phyloP scores from a whole-genome alignment of 805 yeast species.

The Ogataea zsoltii region DNA sequence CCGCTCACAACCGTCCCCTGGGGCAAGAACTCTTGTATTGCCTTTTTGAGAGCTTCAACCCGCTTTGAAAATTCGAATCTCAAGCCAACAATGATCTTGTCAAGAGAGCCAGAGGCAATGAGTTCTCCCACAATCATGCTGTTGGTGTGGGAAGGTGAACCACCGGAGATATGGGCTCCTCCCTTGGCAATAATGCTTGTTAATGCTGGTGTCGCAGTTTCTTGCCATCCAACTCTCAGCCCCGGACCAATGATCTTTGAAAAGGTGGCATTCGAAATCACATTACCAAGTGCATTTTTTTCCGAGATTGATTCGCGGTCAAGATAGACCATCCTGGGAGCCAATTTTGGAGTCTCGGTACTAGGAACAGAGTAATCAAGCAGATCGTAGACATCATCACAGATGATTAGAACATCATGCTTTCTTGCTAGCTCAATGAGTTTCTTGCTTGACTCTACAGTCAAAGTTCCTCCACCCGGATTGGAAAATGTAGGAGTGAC shows the following conservation, averaged over 20 bases:
- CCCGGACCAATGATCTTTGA: constrained; percentile 86
- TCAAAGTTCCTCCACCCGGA: constrained; percentile 72
- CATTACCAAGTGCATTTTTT: constrained; percentile 55
- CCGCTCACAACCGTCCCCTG: constrained; percentile 52
- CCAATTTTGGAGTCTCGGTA: constrained; percentile 8
- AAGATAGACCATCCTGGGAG: constrained; percentile 52
- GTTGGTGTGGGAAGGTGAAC: constrained; percentile 77
- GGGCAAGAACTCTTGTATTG: constrained; percentile 53
- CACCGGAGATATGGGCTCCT: constrained; percentile 83
- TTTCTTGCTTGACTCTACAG: constrained; percentile 47
- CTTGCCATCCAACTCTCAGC: constrained; percentile 82
- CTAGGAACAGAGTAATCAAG: constrained; percentile 47
- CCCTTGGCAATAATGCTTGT: constrained; percentile 62
- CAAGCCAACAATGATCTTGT: constrained; percentile 45
- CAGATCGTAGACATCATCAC: constrained; percentile 84
- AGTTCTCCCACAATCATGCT: constrained; percentile 66
- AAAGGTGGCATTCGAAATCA: constrained; percentile 74
- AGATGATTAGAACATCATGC: constrained; percentile 68
- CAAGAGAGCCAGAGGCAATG: constrained; percentile 51
- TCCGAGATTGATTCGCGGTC: constrained; percentile 54
- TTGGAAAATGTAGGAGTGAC: constrained; percentile 78
- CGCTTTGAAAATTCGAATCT: constrained; percentile 49
- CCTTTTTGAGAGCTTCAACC: constrained; percentile 38
- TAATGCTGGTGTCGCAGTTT: constrained; percentile 55
- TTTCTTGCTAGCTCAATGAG: constrained; percentile 68